Evolutionary conservation across 2,329 filamentous ascomycete species (phyloP), one percentile per base, ranked within the genome.

Genomic region (Calonectria naviculata): DNA sequence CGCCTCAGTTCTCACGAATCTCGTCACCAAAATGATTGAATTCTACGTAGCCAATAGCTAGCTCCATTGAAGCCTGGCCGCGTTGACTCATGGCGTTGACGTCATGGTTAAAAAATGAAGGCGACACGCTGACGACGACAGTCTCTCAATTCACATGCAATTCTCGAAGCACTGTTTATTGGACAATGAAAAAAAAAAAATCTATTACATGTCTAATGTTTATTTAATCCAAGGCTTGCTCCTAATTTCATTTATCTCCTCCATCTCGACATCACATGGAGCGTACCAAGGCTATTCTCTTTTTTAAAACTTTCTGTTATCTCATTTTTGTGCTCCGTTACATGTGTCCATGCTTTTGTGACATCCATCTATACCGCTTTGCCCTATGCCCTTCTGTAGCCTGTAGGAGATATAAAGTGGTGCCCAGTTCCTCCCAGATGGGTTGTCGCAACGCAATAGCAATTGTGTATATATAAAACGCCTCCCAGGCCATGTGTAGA

Each of bases 271-370:
- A 52, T 67, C 38, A 52, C 60, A 34, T 24, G 9, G n/a, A n/a
- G 8, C 38, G 42, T 7, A 34, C 41, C 8, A 38, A 12, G 42
- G 65, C 49, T 5, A 29, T 42, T n/a, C 15, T n/a, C 54, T 65
- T 21, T 54, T 64, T 75, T 77, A 75, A 78, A 74, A 73, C 71
- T 76, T 78, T 78, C 73, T 68, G 69, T 62, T 78, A 73, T 65
- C 71, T 78, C 74, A 74, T 76, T 78, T 77, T 75, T 73, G 74
- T 78, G 74, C 71, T 78, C 76, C 74, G 74, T 77, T 78, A 78
- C 71, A 77, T 78, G 73, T 78, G 75, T 71, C 70, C 71, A 77
- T 78, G 76, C 77, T 75, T 77, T 72, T 75, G 71, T 71, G 73
- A 76, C 76, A 74, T 72, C 71, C 75, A 78, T 78, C 76, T 78